Evolutionary conservation across 345 rosid genomes (phyloP), one percentile per base, ranked within the genome.

Genomic region (Lenwebbia sp.): DNA sequence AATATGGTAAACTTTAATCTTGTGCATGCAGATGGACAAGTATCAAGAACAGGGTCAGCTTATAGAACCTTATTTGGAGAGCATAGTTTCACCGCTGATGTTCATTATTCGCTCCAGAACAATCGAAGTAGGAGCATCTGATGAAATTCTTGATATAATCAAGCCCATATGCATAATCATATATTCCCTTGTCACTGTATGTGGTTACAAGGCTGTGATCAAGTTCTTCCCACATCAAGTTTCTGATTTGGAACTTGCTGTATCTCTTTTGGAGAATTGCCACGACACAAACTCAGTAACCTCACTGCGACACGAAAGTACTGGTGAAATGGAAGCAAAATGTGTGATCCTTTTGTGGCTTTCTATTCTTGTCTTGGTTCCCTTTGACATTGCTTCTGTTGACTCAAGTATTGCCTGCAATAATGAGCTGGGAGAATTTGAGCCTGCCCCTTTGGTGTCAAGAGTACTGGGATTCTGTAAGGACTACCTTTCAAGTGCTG

Each of bases 261-360:
- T 95, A 21, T 88, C 92, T 89, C 96, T 96, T 13, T 87, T 97
- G 85, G 98, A 95, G 91, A 95, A 93, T 86, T 95, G 99, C 85
- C 99, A 96, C 84, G 89, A 86, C 54, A 90, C 90, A 56, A 83
- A 85, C 86, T 94, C 99, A 1, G 93, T 58, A 76, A 87, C 96
- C 54, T 93, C 96, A 1, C 86, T 94, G 89, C 92, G 99, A 85
- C 97, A 93, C 40, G 99, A 97, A 85, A 97, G 99, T 87, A 95
- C 96, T 4, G 99, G 99, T 60, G 99, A 96, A 89, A 97, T 97
- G 99, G 99, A 96, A 92, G 93, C 98, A 0, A 93, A 95, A 88
- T 96, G 99, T 83, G 95, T 97, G 83, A 91, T 95, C 44, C 95
- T 97, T 56, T 84, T 96, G 90, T 97, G 99, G 99, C 99, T 97